A percentile compares a stretch with the other conserved stretches of the same genome.
Evolutionary conservation across 2,329 filamentous ascomycete species (phyloP).

Genomic region (Alternaria solani): DNA sequence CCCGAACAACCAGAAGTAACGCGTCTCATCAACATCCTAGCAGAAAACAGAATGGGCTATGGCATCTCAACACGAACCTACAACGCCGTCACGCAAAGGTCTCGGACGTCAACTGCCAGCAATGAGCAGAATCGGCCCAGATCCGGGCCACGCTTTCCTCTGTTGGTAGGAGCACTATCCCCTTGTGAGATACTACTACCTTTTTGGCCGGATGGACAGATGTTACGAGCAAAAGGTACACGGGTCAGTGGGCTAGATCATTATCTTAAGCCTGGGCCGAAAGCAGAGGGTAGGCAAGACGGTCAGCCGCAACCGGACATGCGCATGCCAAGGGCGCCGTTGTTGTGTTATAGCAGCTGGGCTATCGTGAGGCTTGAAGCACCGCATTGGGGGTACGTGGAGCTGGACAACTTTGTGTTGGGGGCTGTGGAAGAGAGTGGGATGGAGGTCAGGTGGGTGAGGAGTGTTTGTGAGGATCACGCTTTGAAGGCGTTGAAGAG

Average conservation of each 20-base stretch:
- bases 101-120: neutral
- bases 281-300: neutral
- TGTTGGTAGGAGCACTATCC: neutral
- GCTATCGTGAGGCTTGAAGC: conserved; percentile 6
- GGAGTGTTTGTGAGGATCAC: neutral
- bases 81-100: neutral
- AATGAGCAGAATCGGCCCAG: neutral
- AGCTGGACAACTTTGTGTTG: neutral
- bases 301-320: neutral
- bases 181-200: neutral
- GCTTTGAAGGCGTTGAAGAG: neutral
- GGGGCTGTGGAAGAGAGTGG: neutral
- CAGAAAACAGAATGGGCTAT: neutral
- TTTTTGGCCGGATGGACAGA: neutral
- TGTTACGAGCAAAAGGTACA: neutral
- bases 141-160: neutral
- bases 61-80: neutral
- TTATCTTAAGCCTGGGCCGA: neutral
- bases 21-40: neutral
- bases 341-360: neutral
- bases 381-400: neutral
- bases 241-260: neutral
- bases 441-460: neutral
- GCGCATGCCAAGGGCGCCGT: neutral
- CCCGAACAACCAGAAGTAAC: neutral